Percentiles rank a stretch among this genome's conserved stretches.
Conservation (phyloP, 1,284 basidiomycete species). For the Rhodotorula sp. region DNA sequence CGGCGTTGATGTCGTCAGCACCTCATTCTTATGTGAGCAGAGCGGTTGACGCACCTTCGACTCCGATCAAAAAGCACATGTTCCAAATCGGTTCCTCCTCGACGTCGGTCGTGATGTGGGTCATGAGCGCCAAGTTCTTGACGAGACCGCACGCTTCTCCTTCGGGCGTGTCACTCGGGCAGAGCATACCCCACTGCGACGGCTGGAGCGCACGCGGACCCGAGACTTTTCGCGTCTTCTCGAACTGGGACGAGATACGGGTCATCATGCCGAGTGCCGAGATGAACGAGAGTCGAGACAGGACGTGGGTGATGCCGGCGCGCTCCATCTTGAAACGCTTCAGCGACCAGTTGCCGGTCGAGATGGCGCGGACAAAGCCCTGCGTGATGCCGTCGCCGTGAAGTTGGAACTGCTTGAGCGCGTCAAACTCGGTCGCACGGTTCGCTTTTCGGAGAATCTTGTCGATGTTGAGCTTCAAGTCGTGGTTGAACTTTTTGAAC, state of each 20-base stretch:
- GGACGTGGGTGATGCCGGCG: conserved; percentile 96
- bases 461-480: conserved; percentile 94
- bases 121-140: conserved; percentile 98
- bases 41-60: conserved; percentile 66
- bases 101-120: conserved; percentile 98
- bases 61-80: conserved; percentile 88
- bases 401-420: conserved; percentile 89
- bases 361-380: conserved; percentile 96
- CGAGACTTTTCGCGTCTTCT: conserved; percentile 98
- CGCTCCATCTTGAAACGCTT: conserved; percentile 99
- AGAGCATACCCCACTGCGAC: conserved; percentile 99
- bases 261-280: conserved; percentile 99
- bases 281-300: conserved; percentile 92
- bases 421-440: conserved; percentile 92
- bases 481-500: conserved; percentile 98
- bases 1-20: background rate
- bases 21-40: background rate
- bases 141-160: conserved; percentile 99
- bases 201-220: conserved; percentile 96
- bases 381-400: conserved; percentile 83
- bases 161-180: conserved; percentile 98
- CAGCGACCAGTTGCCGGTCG: conserved; percentile 98
- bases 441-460: conserved; percentile 97
- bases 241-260: conserved; percentile 96
- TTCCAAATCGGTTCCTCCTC: conserved; percentile 91